phyloP scores from a whole-genome alignment of 176 grass and related monocot species.

The Oryza meridionalis region DNA sequence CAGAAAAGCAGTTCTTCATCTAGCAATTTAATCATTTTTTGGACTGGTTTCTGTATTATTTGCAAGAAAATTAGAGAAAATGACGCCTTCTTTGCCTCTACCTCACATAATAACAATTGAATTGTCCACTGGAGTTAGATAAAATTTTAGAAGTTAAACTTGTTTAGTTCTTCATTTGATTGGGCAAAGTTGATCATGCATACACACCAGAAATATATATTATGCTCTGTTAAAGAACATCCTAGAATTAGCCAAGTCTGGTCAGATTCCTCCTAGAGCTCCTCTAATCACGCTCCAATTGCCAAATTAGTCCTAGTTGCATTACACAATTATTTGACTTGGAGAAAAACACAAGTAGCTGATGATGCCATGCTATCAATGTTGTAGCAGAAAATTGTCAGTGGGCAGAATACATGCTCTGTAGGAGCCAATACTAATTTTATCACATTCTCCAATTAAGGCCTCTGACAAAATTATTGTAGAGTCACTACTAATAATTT shows the following conservation, averaged over 20 bases:
- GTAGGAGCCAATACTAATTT: slow-evolving; percentile 8
- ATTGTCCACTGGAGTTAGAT: not conserved
- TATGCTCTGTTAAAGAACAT: not conserved
- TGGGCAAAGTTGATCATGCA: not conserved
- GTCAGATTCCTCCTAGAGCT: not conserved
- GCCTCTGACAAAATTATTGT: slow-evolving; percentile 22
- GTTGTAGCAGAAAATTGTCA: slow-evolving; percentile 33
- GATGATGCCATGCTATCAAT: slow-evolving; percentile 40
- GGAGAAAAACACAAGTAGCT: slow-evolving; percentile 24
- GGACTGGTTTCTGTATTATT: not conserved
- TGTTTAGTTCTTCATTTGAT: not conserved
- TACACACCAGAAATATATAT: not conserved
- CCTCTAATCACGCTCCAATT: slow-evolving; percentile 26
- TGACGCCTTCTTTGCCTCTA: not conserved
- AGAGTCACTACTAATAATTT: not conserved
- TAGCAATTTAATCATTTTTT: not conserved
- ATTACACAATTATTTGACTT: slow-evolving; percentile 53
- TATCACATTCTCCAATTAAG: slow-evolving; percentile 18
- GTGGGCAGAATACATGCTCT: slow-evolving; percentile 29
- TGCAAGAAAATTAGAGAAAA: not conserved
- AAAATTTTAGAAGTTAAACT: not conserved
- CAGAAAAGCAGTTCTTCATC: not conserved
- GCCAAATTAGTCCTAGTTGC: slow-evolving; percentile 12
- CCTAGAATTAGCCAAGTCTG: not conserved
- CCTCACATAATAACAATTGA: not conserved